A percentile compares a stretch with the other conserved stretches of the same genome.
Evolutionary conservation across 805 yeast species (phyloP).

Genomic region (Candida ascalaphidarum): DNA sequence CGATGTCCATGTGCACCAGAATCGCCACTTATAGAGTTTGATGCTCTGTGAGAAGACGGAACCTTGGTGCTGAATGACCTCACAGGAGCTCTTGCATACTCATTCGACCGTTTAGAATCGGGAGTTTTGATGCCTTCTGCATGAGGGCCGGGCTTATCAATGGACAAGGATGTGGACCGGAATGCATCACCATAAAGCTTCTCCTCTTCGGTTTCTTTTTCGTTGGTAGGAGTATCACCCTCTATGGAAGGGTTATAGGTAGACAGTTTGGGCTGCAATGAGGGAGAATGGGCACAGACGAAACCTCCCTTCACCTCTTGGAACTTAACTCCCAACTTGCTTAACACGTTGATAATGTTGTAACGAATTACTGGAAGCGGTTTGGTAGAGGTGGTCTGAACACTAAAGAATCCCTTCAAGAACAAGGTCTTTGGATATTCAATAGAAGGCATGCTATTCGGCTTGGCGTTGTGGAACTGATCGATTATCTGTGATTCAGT

Average conservation of each 20-base stretch:
- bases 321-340: slow-evolving; percentile 67
- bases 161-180: slow-evolving; percentile 23
- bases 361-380: slow-evolving; percentile 83
- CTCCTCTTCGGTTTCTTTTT: slow-evolving; percentile 21
- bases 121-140: slow-evolving; percentile 16
- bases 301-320: slow-evolving; percentile 94
- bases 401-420: slow-evolving; percentile 88
- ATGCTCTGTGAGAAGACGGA: slow-evolving; percentile 28
- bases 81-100: too few species aligned
- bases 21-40: slow-evolving; percentile 24
- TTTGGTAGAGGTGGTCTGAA: slow-evolving; percentile 89
- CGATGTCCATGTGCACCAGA: too few species aligned
- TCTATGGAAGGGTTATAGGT: slow-evolving; percentile 3
- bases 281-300: slow-evolving; percentile 65
- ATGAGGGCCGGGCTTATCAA: too few species aligned
- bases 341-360: slow-evolving; percentile 71
- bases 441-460: slow-evolving; percentile 86
- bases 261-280: slow-evolving; percentile 16
- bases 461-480: slow-evolving; percentile 46
- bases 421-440: slow-evolving; percentile 88
- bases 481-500: slow-evolving; percentile 34
- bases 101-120: slow-evolving; percentile 8
- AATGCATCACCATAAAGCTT: slow-evolving; percentile 33
- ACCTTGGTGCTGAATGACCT: slow-evolving; percentile 6
- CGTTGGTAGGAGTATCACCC: slow-evolving; percentile 8